These are phyloP conservation scores for Areca catechu DNA, from an alignment of 176 grass and related monocot genomes.

Conservation along the genomic window DNA sequence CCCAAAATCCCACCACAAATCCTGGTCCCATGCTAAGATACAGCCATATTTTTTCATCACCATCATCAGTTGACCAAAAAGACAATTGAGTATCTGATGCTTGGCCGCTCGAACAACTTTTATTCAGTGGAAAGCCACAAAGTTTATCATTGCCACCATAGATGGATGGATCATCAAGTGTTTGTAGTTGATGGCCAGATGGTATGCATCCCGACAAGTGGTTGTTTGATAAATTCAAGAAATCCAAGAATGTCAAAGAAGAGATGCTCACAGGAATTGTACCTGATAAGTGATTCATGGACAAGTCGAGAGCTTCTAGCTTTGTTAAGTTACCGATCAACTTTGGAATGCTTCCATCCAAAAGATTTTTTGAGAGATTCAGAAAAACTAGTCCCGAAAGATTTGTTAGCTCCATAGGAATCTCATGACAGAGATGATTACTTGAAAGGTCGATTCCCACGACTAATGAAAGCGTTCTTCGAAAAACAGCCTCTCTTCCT, in stretches of 20 bases:
- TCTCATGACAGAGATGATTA: conserved; percentile 32
- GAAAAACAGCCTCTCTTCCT: conserved; percentile 23
- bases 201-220: conserved; percentile 44
- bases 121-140: conserved; percentile 37
- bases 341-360: conserved; percentile 26
- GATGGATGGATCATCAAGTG: conserved; percentile 28
- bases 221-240: conserved; percentile 51
- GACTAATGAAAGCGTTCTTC: conserved; percentile 34
- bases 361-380: conserved; percentile 54
- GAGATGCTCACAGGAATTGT: conserved; percentile 30
- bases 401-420: conserved; percentile 38
- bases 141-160: conserved; percentile 47
- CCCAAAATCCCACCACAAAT: conserved; percentile 46
- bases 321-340: conserved; percentile 25
- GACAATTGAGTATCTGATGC: not conserved
- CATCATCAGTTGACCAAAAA: not conserved
- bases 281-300: conserved; percentile 36
- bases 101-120: conserved; percentile 15
- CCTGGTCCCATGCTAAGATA: conserved; percentile 34
- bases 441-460: conserved; percentile 46
- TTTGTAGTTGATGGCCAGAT: conserved; percentile 42
- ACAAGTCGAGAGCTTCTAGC: conserved; percentile 51
- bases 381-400: conserved; percentile 47
- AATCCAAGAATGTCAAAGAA: conserved; percentile 5
- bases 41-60: conserved; percentile 17